Evolutionary conservation across 78 protist species (phyloP).

Genomic region (Dictyostelium discoideum): DNA sequence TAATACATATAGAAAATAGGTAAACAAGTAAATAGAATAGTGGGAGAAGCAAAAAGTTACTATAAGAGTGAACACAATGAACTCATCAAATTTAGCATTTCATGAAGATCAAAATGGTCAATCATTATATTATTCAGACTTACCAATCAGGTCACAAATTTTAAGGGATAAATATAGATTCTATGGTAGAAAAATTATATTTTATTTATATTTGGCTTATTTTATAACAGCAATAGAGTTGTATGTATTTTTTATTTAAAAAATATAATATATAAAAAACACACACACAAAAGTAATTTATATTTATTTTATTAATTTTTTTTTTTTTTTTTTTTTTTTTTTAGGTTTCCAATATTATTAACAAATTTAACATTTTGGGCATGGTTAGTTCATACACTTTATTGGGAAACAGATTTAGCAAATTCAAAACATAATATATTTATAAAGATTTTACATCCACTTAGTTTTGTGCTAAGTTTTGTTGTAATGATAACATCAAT

Average conservation of each 20-base stretch:
- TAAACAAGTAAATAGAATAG: no score
- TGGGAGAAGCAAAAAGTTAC: not conserved
- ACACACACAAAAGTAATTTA: no score
- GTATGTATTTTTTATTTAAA: conserved; percentile 13
- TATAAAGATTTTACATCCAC: conserved; percentile 33
- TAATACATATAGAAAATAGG: no score
- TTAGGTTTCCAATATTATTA: conserved; percentile 61
- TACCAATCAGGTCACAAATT: conserved; percentile 29
- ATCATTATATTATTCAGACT: conserved; percentile 56
- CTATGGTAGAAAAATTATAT: conserved; percentile 56
- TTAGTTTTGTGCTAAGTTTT: conserved; percentile 60
- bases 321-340: no score
- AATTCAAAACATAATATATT: conserved; percentile 40
- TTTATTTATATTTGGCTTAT: conserved; percentile 55
- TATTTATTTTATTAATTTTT: no score
- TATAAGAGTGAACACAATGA: not conserved
- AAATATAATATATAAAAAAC: not conserved
- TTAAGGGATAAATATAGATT: conserved; percentile 57
- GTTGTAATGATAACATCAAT: conserved; percentile 45
- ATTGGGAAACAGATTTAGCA: conserved; percentile 49
- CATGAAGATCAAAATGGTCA: conserved; percentile 40
- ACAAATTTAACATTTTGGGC: conserved; percentile 72
- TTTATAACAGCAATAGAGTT: conserved; percentile 47
- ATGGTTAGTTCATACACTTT: conserved; percentile 53
- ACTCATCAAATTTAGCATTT: not conserved